phyloP scores from a whole-genome alignment of 192 early-diverging fungal species.

The Ambispora gerdemannii region DNA sequence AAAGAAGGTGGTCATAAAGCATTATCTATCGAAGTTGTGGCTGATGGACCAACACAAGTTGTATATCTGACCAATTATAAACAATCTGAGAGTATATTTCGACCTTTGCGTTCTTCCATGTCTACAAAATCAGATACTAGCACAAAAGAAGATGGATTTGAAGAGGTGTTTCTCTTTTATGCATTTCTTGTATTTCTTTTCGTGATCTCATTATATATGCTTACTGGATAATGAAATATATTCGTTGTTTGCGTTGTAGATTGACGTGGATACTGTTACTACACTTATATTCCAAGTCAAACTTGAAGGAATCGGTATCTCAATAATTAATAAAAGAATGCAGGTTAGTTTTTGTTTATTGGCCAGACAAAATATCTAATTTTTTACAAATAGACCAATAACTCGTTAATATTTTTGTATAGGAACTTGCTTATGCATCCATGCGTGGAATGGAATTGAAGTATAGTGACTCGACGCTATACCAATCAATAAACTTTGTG shows the following conservation, averaged over 20 bases:
- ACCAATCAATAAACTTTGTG: slow-evolving; percentile 72
- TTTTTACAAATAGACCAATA: not conserved
- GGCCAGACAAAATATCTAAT: not conserved
- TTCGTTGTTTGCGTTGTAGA: slow-evolving; percentile 38
- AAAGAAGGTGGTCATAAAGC: slow-evolving; percentile 37
- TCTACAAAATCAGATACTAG: not conserved
- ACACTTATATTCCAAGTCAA: slow-evolving; percentile 65
- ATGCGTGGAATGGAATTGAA: slow-evolving; percentile 73
- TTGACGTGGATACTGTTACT: slow-evolving; percentile 49
- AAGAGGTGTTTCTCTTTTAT: slow-evolving; percentile 13
- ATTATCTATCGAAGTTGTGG: slow-evolving; percentile 74
- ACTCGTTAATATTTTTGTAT: not conserved
- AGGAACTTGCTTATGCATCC: slow-evolving; percentile 86
- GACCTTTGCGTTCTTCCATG: slow-evolving; percentile 36
- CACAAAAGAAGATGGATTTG: slow-evolving; percentile 10
- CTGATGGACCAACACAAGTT: slow-evolving; percentile 64
- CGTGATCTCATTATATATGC: not conserved
- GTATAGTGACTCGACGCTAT: slow-evolving; percentile 76
- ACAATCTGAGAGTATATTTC: slow-evolving; percentile 62
- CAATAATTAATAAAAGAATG: slow-evolving; percentile 74
- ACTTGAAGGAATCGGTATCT: slow-evolving; percentile 88
- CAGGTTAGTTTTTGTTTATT: slow-evolving; percentile 42
- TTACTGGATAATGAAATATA: not conserved
- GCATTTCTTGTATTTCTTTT: not conserved
- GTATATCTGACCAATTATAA: slow-evolving; percentile 65